Percentiles rank a stretch among this genome's conserved stretches.
These are phyloP conservation scores for Bipolaris oryzae DNA, from an alignment of 2,329 filamentous ascomycete genomes.

Conservation along the genomic window DNA sequence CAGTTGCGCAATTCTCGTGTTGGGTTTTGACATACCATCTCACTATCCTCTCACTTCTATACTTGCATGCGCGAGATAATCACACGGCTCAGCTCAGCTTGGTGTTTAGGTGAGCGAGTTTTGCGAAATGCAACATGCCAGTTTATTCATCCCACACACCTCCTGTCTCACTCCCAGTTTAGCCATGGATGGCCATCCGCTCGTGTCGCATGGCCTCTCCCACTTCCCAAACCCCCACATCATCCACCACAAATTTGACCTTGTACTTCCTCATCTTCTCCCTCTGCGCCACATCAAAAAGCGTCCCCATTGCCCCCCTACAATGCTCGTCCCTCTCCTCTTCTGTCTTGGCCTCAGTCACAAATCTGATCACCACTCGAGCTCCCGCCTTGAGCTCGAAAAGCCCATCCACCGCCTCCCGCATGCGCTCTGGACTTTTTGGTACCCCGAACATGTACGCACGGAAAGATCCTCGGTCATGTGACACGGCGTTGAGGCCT, in stretches of 20 bases:
- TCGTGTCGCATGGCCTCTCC: constrained; percentile 8
- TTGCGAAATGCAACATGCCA: not conserved
- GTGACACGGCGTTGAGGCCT: constrained; percentile 22
- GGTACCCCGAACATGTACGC: constrained; percentile 28
- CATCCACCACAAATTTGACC: constrained; percentile 24
- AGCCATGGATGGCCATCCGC: constrained; percentile 12
- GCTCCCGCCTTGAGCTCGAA: constrained; percentile 22
- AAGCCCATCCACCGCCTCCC: constrained; percentile 21
- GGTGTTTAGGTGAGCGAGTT: too few relatives aligned
- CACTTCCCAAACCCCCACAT: constrained; percentile 13
- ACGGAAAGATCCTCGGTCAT: constrained; percentile 26
- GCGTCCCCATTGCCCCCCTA: constrained; percentile 7
- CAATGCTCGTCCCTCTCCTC: constrained; percentile 19
- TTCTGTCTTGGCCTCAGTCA: constrained; percentile 18
- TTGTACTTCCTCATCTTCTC: constrained; percentile 14
- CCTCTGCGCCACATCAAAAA: constrained; percentile 15
- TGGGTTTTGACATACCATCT: not conserved
- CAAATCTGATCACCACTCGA: constrained; percentile 21
- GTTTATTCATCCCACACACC: too few relatives aligned
- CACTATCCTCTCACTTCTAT: not conserved
- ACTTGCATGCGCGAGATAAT: too few relatives aligned
- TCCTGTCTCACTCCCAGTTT: not conserved
- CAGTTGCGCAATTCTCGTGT: not conserved
- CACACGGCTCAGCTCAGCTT: too few relatives aligned
- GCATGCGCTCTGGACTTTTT: constrained; percentile 23